Evolutionary conservation across 2,329 filamentous ascomycete genomes (phyloP).

Genomic region (Leptosphaerulina australis): DNA sequence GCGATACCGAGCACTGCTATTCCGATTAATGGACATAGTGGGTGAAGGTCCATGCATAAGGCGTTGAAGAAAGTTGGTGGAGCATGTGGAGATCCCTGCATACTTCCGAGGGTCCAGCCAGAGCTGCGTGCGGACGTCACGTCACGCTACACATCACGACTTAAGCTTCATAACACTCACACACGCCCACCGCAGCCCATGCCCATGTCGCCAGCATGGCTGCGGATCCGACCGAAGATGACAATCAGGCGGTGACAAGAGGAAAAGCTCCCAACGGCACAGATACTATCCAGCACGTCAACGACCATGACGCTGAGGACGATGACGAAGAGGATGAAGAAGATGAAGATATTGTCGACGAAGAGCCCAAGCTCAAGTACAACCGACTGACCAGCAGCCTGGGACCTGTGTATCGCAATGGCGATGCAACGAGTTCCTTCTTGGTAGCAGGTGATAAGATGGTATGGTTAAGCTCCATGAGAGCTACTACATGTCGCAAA

Average conservation of each 20-base stretch:
- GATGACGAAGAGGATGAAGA: constrained; percentile 53
- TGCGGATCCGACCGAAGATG: constrained; percentile 45
- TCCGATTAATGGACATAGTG: constrained; percentile 3
- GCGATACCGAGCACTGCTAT: no score
- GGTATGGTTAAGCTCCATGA: constrained; percentile 59
- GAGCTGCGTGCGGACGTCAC: constrained; percentile 19
- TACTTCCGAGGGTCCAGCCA: constrained; percentile 11
- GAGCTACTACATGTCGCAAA: constrained; percentile 68
- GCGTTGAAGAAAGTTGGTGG: constrained; percentile 10
- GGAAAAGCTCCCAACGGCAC: constrained; percentile 7
- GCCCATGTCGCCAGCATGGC: constrained; percentile 51
- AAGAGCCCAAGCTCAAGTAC: constrained; percentile 94
- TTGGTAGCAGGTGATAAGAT: constrained; percentile 95
- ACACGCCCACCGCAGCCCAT: constrained; percentile 30
- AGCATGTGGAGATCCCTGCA: constrained; percentile 18
- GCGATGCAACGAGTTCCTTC: constrained; percentile 91
- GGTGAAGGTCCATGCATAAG: constrained; percentile 6
- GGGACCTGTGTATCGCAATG: constrained; percentile 84
- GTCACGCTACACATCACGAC: constrained; percentile 32
- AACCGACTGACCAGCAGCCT: constrained; percentile 82
- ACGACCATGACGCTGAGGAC: constrained; percentile 22
- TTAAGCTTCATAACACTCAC: constrained; percentile 28
- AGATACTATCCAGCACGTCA: constrained; percentile 10
- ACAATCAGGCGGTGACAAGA: constrained; percentile 19
- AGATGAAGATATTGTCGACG: constrained; percentile 83